Percentiles rank a stretch among this genome's conserved stretches.
These are phyloP conservation scores for Clavariopsis aquatica DNA, from an alignment of 495 filamentous ascomycete species.

Conservation along the genomic window DNA sequence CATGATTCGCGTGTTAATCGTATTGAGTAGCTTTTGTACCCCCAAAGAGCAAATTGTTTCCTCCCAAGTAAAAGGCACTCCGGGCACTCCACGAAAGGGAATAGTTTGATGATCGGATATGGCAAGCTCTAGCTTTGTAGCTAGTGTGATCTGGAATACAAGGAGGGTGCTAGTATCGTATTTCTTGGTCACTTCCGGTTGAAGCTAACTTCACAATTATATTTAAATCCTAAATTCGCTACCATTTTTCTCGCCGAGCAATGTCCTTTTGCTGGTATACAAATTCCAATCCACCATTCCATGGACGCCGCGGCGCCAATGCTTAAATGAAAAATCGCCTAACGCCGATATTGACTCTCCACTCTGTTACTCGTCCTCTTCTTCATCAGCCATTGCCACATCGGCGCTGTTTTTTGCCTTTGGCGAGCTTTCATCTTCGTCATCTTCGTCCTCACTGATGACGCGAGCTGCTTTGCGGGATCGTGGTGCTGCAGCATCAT, in stretches of 20 bases:
- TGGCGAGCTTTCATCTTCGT: constrained; percentile 35
- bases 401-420: constrained; percentile 3
- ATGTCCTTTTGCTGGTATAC: constrained; percentile 1
- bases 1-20: too few species aligned
- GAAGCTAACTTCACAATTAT: not conserved
- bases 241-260: not conserved
- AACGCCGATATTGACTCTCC: constrained; percentile 5
- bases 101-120: too few species aligned
- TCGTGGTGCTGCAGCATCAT: constrained; percentile 24
- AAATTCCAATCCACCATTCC: not conserved
- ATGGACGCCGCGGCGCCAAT: constrained; percentile 24
- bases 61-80: too few species aligned
- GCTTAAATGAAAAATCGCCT: constrained; percentile 8
- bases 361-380: constrained; percentile 29
- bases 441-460: constrained; percentile 47
- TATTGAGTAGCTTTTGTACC: too few species aligned
- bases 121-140: too few species aligned
- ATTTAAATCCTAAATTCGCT: not conserved
- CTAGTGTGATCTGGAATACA: too few species aligned
- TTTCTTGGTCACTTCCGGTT: not conserved
- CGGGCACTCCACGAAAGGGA: too few species aligned
- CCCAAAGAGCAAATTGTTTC: too few species aligned
- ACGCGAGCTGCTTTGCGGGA: constrained; percentile 42
- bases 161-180: too few species aligned
- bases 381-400: constrained; percentile 16